Conservation (phyloP, 164 flowering plant genomes). For the Tinospora cordifolia region DNA sequence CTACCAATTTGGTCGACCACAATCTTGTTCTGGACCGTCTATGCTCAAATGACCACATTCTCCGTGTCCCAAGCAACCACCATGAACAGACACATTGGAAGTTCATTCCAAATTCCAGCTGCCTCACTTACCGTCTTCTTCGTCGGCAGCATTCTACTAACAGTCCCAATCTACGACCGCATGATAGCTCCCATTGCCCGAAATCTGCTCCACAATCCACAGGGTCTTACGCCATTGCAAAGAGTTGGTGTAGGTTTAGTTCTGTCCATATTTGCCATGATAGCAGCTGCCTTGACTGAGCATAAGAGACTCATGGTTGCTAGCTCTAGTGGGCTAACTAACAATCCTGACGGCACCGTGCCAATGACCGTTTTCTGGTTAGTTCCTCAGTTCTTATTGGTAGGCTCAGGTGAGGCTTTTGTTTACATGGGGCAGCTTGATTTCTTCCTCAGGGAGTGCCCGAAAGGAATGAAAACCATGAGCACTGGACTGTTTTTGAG, state of each 20-base stretch:
- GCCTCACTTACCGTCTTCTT: slow-evolving; percentile 76
- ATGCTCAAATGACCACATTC: slow-evolving; percentile 85
- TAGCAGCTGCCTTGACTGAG: slow-evolving; percentile 55
- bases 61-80: slow-evolving; percentile 83
- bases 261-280: slow-evolving; percentile 60
- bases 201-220: slow-evolving; percentile 36
- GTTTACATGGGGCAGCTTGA: slow-evolving; percentile 73
- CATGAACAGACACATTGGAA: slow-evolving; percentile 62
- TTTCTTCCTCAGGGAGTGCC: slow-evolving; percentile 77
- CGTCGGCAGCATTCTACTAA: slow-evolving; percentile 66
- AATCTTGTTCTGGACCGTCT: slow-evolving; percentile 77
- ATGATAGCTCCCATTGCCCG: slow-evolving; percentile 39
- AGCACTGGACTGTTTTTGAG: slow-evolving; percentile 79
- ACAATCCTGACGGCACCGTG: slow-evolving; percentile 30
- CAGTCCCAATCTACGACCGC: slow-evolving; percentile 66
- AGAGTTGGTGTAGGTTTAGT: slow-evolving; percentile 63
- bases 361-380: slow-evolving; percentile 69
- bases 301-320: slow-evolving; percentile 45
- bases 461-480: slow-evolving; percentile 88
- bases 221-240: slow-evolving; percentile 66
- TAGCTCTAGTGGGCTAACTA: slow-evolving; percentile 22
- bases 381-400: slow-evolving; percentile 64
- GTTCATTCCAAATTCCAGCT: slow-evolving; percentile 60
- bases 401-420: slow-evolving; percentile 79
- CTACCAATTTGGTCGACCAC: slow-evolving; percentile 87